Conservation (phyloP, 163 green algal genomes). For the Prototheca wickerhamii region DNA sequence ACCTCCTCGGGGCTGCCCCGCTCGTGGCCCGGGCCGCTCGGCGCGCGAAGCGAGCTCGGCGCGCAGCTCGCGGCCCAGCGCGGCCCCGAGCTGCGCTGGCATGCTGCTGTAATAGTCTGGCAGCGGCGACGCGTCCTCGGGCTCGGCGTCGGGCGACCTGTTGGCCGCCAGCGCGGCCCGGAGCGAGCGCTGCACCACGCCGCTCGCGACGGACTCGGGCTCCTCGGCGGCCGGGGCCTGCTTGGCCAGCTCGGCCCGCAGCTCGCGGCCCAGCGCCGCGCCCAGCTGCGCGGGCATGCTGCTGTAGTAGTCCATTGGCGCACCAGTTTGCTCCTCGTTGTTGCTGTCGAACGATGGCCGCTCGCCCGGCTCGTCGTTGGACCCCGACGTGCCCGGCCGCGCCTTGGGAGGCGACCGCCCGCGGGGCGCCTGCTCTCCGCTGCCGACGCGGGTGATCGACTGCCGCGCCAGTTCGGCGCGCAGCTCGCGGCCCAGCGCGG, state of each 20-base stretch:
- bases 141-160: too few species aligned
- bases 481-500: conserved; percentile 12
- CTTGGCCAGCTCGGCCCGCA: neutral
- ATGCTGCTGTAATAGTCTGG: conserved; percentile 25
- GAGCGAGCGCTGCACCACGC: neutral
- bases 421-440: too few species aligned
- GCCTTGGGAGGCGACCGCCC: too few species aligned
- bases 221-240: neutral
- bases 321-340: neutral
- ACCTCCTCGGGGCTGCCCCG: too few species aligned
- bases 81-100: conserved; percentile 9
- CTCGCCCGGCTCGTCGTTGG: too few species aligned
- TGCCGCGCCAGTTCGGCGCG: neutral
- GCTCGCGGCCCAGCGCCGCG: neutral
- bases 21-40: too few species aligned
- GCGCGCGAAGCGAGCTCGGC: conserved; percentile 2
- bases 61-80: conserved; percentile 12
- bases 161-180: too few species aligned
- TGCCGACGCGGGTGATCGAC: neutral
- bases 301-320: conserved; percentile 5
- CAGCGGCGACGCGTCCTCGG: too few species aligned
- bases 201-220: neutral
- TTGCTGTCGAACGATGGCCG: too few species aligned
- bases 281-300: conserved; percentile 15
- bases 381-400: too few species aligned